These are phyloP conservation scores for Leishmania turanica DNA, from an alignment of 208 protist genomes.

Conservation along the genomic window DNA sequence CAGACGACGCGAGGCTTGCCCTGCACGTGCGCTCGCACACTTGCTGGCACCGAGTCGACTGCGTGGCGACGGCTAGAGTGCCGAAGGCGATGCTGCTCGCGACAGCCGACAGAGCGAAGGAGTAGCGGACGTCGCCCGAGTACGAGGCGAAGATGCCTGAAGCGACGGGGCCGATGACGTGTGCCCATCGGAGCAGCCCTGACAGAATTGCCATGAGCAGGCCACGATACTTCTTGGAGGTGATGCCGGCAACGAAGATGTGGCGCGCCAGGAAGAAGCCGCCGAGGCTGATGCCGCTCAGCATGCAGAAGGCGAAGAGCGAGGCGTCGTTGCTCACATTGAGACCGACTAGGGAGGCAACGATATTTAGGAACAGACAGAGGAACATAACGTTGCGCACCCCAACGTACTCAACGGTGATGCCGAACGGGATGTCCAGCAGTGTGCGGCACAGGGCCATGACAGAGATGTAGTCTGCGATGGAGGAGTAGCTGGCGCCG, in stretches of 20 bases:
- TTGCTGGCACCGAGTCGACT: slow-evolving; percentile 19
- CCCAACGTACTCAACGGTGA: slow-evolving; percentile 69
- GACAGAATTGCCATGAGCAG: slow-evolving; percentile 78
- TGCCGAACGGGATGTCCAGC: slow-evolving; percentile 68
- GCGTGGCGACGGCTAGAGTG: slow-evolving; percentile 33
- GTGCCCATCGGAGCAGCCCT: slow-evolving; percentile 74
- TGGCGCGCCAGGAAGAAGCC: slow-evolving; percentile 82
- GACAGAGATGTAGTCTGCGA: slow-evolving; percentile 68
- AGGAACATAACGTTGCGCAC: slow-evolving; percentile 65
- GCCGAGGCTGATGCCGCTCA: slow-evolving; percentile 74
- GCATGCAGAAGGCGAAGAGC: slow-evolving; percentile 51
- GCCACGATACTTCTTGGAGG: slow-evolving; percentile 73
- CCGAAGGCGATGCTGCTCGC: slow-evolving; percentile 37
- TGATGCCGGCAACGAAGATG: slow-evolving; percentile 75
- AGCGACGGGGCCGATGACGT: slow-evolving; percentile 69
- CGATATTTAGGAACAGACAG: slow-evolving; percentile 51
- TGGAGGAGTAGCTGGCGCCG: slow-evolving; percentile 37
- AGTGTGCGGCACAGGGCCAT: slow-evolving; percentile 53
- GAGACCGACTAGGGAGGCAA: slow-evolving; percentile 40
- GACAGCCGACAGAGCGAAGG: slow-evolving; percentile 55
- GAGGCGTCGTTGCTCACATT: slow-evolving; percentile 18
- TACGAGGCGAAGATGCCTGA: slow-evolving; percentile 50
- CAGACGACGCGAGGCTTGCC: slow-evolving; percentile 13
- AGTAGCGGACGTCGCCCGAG: slow-evolving; percentile 47
- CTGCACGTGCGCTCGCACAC: slow-evolving; percentile 24